Conservation (phyloP, 441 rosid genomes). For the Oxalis stricta region DNA sequence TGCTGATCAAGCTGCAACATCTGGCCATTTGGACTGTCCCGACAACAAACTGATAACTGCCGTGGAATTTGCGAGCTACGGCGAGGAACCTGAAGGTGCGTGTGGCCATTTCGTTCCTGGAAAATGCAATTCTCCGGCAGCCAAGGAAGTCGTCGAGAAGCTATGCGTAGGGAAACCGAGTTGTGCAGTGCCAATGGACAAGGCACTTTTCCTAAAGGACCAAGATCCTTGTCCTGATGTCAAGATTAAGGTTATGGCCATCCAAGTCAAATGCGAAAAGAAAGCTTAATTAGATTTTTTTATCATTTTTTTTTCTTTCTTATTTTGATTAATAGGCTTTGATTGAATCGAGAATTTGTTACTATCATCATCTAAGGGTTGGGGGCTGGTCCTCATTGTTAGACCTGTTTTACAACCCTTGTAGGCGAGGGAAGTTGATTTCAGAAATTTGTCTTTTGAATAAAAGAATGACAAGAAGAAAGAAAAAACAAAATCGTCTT, state of each 20-base stretch:
- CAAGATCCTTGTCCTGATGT: constrained; percentile 22
- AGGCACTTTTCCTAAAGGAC: constrained; percentile 17
- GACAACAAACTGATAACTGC: constrained; percentile 17
- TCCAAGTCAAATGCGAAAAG: constrained; percentile 45
- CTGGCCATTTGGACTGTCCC: constrained; percentile 31
- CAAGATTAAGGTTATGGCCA: constrained; percentile 37
- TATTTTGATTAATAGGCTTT: not conserved
- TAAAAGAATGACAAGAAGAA: too few relatives aligned
- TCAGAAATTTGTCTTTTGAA: too few relatives aligned
- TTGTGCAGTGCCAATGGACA: constrained; percentile 38
- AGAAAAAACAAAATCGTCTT: too few relatives aligned
- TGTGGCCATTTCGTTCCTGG: constrained; percentile 32
- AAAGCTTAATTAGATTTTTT: too few relatives aligned
- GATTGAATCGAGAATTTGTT: too few relatives aligned
- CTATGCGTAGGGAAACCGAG: constrained; percentile 42
- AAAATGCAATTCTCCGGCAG: constrained; percentile 26
- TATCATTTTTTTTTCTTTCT: too few relatives aligned
- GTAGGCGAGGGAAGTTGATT: too few relatives aligned
- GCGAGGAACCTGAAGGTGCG: constrained; percentile 35
- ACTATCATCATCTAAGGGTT: too few relatives aligned
- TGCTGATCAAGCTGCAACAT: constrained; percentile 16
- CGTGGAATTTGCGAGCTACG: constrained; percentile 51
- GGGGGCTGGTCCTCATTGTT: too few relatives aligned
- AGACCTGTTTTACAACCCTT: too few relatives aligned
- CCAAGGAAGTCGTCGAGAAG: constrained; percentile 34